Percentiles rank a stretch among this genome's conserved stretches.
These are phyloP conservation scores for Solanum piurae DNA, from an alignment of 257 asterid species.

Conservation along the genomic window DNA sequence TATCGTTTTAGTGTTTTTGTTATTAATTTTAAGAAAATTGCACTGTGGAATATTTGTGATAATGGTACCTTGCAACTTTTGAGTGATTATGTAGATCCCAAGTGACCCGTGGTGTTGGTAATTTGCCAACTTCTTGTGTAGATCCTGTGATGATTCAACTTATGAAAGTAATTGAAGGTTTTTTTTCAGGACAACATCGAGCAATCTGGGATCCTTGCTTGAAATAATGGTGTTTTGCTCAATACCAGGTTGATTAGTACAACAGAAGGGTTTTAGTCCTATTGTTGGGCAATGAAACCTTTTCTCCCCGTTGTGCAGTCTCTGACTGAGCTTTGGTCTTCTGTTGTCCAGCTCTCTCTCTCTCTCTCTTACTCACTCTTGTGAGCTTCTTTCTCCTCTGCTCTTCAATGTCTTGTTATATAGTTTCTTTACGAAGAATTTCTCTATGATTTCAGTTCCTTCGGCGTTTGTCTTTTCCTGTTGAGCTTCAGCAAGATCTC, in stretches of 20 bases:
- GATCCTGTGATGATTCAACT: neutral
- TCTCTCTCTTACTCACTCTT: neutral
- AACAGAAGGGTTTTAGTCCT: neutral
- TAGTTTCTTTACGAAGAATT: neutral
- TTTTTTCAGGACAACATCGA: neutral
- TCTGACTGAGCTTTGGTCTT: neutral
- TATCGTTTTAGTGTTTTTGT: neutral
- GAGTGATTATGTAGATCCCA: neutral
- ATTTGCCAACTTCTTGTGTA: neutral
- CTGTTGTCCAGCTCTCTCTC: neutral
- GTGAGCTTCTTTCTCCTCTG: neutral
- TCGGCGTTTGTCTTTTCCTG: neutral
- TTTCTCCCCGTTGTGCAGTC: neutral
- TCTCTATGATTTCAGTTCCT: neutral
- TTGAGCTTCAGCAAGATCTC: neutral
- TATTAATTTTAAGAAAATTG: neutral
- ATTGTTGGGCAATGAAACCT: neutral
- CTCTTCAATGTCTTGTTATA: neutral
- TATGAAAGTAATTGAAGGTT: neutral
- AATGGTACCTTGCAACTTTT: neutral
- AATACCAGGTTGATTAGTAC: neutral
- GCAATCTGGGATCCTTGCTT: neutral
- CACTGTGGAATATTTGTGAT: neutral
- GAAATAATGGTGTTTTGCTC: neutral
- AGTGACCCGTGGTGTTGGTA: neutral